These are phyloP conservation scores for Chlorella sp. DNA, from an alignment of 139 green algal genomes.

Conservation along the genomic window DNA sequence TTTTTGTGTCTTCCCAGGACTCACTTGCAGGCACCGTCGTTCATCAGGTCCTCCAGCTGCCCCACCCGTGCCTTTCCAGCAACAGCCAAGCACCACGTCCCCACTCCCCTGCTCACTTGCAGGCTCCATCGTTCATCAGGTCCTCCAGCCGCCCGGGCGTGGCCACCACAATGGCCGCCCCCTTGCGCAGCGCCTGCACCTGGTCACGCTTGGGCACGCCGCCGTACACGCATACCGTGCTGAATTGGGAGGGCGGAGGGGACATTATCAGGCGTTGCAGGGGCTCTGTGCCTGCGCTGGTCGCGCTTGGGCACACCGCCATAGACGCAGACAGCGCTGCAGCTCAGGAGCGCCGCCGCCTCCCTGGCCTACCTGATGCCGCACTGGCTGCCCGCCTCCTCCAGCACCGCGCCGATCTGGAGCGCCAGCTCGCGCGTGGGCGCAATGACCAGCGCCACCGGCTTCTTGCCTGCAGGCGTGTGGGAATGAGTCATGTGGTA, in stretches of 20 bases:
- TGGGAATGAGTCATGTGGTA: too few relatives aligned
- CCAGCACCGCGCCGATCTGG: constrained; percentile 84
- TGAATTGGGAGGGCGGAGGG: neutral
- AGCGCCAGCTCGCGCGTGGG: constrained; percentile 93
- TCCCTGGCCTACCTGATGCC: constrained; percentile 47
- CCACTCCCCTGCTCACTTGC: constrained; percentile 18
- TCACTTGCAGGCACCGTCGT: too few relatives aligned
- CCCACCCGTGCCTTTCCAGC: too few relatives aligned
- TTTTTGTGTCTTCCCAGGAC: too few relatives aligned
- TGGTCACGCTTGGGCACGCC: constrained; percentile 84
- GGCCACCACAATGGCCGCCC: constrained; percentile 77
- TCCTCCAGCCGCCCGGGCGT: constrained; percentile 94
- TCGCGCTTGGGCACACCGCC: too few relatives aligned
- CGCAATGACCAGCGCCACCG: constrained; percentile 80
- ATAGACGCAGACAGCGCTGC: too few relatives aligned
- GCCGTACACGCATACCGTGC: constrained; percentile 87
- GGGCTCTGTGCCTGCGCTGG: too few relatives aligned
- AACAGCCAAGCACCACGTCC: too few relatives aligned
- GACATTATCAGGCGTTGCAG: neutral
- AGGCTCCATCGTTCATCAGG: constrained; percentile 80
- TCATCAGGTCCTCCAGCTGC: too few relatives aligned
- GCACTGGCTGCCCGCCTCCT: constrained; percentile 59
- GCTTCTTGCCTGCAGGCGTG: constrained; percentile 55
- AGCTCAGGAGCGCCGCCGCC: neutral
- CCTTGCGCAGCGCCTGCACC: constrained; percentile 52